These are phyloP conservation scores for Ramularia endophylla DNA, from an alignment of 2,329 filamentous ascomycete species.

Conservation along the genomic window DNA sequence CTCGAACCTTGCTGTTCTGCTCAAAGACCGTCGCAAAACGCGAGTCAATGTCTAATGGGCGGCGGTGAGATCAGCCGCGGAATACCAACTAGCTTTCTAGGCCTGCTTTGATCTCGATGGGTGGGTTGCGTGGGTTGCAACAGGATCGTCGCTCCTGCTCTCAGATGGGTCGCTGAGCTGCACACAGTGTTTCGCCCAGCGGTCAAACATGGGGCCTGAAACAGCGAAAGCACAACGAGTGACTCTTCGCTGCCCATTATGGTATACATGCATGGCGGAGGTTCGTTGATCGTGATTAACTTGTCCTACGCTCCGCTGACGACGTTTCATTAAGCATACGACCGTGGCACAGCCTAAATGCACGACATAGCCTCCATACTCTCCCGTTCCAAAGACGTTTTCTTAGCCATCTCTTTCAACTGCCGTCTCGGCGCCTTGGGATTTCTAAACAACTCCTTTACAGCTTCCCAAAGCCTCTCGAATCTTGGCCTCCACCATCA, in stretches of 20 bases:
- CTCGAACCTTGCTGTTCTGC: too few relatives aligned
- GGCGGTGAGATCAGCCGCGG: too few relatives aligned
- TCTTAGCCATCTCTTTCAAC: slow-evolving; percentile 17
- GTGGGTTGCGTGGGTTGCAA: too few relatives aligned
- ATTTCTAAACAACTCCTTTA: slow-evolving; percentile 36
- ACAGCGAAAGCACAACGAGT: slow-evolving; percentile 1
- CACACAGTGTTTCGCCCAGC: too few relatives aligned
- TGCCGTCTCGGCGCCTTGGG: slow-evolving; percentile 46
- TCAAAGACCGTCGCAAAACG: too few relatives aligned
- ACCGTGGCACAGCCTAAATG: slow-evolving; percentile 44
- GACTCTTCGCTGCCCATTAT: background rate
- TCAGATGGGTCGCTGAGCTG: too few relatives aligned
- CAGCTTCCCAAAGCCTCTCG: slow-evolving; percentile 31
- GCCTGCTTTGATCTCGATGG: too few relatives aligned
- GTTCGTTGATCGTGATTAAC: slow-evolving; percentile 27
- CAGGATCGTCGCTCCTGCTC: too few relatives aligned
- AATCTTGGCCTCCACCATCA: slow-evolving; percentile 45
- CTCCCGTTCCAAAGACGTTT: background rate
- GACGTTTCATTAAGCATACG: background rate
- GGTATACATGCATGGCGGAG: slow-evolving; percentile 17
- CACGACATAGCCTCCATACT: slow-evolving; percentile 17
- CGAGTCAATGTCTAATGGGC: too few relatives aligned
- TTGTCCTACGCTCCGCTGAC: background rate
- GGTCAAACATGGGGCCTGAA: too few relatives aligned
- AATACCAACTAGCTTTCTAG: too few relatives aligned